A percentile compares a stretch with the other conserved stretches of the same genome.
These are phyloP conservation scores for Uromyces viciae-fabae DNA, from an alignment of 1,284 basidiomycete species.

Conservation along the genomic window DNA sequence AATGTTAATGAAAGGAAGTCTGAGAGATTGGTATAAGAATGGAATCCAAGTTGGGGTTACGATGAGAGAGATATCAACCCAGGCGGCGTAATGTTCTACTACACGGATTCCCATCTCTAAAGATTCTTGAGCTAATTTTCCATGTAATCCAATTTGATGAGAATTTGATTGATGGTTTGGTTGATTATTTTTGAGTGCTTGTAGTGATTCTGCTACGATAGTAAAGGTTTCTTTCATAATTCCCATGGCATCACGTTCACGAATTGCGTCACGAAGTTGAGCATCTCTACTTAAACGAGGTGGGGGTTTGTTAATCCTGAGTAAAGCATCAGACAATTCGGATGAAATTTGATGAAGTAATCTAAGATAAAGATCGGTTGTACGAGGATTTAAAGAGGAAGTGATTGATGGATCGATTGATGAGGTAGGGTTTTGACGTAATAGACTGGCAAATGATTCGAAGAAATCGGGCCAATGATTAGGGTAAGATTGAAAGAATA, in stretches of 20 bases:
- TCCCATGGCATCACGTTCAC: slow-evolving; percentile 72
- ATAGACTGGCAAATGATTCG: slow-evolving; percentile 47
- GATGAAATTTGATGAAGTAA: slow-evolving; percentile 83
- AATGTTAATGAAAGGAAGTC: slow-evolving; percentile 63
- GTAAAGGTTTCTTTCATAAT: slow-evolving; percentile 84
- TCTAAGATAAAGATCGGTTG: slow-evolving; percentile 79
- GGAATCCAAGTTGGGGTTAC: slow-evolving; percentile 85
- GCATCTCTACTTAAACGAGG: slow-evolving; percentile 73
- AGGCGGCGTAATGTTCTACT: slow-evolving; percentile 89
- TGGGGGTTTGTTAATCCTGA: slow-evolving; percentile 65
- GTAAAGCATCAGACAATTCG: slow-evolving; percentile 84
- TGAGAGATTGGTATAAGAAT: slow-evolving; percentile 77
- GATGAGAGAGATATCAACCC: slow-evolving; percentile 96
- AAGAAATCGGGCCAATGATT: slow-evolving; percentile 72
- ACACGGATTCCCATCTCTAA: slow-evolving; percentile 85
- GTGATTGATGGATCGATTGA: slow-evolving; percentile 59
- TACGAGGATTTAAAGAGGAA: slow-evolving; percentile 73
- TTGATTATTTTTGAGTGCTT: slow-evolving; percentile 42
- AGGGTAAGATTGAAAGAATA: slow-evolving; percentile 86
- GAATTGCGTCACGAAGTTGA: slow-evolving; percentile 79
- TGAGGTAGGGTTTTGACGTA: slow-evolving; percentile 67
- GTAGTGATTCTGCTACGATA: slow-evolving; percentile 69
- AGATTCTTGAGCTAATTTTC: slow-evolving; percentile 64
- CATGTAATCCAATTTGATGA: slow-evolving; percentile 40
- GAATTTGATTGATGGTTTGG: slow-evolving; percentile 39